Conservation (phyloP, 345 rosid genomes). For the Erodium maritimum region DNA sequence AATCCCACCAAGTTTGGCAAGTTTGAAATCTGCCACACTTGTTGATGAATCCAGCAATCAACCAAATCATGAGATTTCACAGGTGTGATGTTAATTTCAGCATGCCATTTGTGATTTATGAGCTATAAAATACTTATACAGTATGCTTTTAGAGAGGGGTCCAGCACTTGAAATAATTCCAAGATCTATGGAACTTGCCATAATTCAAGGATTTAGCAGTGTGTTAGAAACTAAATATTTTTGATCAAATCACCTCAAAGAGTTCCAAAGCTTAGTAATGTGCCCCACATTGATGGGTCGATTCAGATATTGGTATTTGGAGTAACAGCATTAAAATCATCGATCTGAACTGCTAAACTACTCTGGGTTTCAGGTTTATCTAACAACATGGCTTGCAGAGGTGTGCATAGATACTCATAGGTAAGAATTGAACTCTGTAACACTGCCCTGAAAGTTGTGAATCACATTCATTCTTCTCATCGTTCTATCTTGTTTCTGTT, state of each 20-base stretch:
- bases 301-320: not conserved
- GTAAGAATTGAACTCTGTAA: slow-evolving; percentile 20
- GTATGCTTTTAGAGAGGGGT: no score
- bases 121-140: not conserved
- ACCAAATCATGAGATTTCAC: slow-evolving; percentile 41
- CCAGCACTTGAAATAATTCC: no score
- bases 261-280: no score
- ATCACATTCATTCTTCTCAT: not conserved
- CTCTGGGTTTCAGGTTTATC: slow-evolving; percentile 36
- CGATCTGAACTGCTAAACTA: not conserved
- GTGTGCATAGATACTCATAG: slow-evolving; percentile 50
- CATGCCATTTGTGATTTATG: not conserved
- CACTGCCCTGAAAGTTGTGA: no score
- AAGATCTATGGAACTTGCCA: no score
- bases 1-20: slow-evolving; percentile 36
- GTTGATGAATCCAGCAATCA: slow-evolving; percentile 20
- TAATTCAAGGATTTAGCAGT: no score
- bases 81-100: slow-evolving; percentile 29
- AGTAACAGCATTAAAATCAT: not conserved
- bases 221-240: no score
- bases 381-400: slow-evolving; percentile 82
- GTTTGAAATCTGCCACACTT: slow-evolving; percentile 17
- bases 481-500: not conserved
- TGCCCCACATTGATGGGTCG: no score
- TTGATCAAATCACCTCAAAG: no score